Conservation (phyloP, 306 rosid species). For the Lathyrus oleraceus region DNA sequence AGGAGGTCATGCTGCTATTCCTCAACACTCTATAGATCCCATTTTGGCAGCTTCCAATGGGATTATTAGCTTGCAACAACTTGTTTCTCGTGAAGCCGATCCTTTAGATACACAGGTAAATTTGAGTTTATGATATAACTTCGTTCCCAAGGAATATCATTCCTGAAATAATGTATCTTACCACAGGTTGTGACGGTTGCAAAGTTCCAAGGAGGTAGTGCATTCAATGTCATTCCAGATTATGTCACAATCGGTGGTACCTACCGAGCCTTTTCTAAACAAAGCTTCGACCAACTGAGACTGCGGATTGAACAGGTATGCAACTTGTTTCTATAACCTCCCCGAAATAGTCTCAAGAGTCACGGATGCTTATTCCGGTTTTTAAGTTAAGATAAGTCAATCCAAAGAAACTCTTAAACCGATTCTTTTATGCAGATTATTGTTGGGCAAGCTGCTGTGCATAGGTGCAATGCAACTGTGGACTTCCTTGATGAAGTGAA, state of each 20-base stretch:
- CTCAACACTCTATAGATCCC: constrained; percentile 81
- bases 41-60: constrained; percentile 84
- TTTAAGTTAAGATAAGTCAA: no score
- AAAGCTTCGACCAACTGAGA: constrained; percentile 54
- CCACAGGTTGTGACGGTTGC: constrained; percentile 78
- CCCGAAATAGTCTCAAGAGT: no score
- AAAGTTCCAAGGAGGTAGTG: constrained; percentile 82
- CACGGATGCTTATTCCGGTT: no score
- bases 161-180: constrained; percentile 10
- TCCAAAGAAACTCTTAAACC: no score
- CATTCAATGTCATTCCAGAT: constrained; percentile 92
- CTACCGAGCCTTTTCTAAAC: constrained; percentile 65
- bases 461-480: no score
- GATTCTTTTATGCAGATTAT: no score
- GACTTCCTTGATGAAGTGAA: no score
- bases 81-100: constrained; percentile 89
- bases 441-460: no score
- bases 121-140: not conserved
- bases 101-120: constrained; percentile 75
- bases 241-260: constrained; percentile 88
- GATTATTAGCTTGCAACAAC: constrained; percentile 77
- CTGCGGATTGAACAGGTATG: constrained; percentile 76
- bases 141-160: no score
- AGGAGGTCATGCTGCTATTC: constrained; percentile 95
- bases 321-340: no score